phyloP scores from a whole-genome alignment of 176 grass and related monocot genomes.

The Oryza glumipatula region DNA sequence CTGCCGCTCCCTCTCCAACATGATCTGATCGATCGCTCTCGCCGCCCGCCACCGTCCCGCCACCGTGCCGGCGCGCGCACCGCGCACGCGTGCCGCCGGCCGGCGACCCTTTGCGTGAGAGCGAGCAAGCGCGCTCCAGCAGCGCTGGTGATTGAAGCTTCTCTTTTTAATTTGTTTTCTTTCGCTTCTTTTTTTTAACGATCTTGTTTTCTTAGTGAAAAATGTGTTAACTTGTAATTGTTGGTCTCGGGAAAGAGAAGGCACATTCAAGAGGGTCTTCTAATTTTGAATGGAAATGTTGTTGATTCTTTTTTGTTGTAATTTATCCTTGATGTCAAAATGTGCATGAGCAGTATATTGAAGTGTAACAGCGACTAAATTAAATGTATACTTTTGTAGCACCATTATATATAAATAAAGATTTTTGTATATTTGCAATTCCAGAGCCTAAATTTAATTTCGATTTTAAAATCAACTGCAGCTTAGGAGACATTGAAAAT shows the following conservation, averaged over 20 bases:
- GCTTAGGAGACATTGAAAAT: too few species aligned
- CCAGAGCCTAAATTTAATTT: background rate
- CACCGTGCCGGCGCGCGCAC: background rate
- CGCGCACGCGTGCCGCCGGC: too few species aligned
- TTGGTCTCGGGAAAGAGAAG: conserved; percentile 16
- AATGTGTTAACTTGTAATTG: background rate
- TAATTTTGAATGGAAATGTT: background rate
- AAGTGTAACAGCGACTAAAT: background rate
- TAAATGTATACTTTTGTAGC: background rate
- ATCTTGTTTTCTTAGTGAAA: conserved; percentile 5
- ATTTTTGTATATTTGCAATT: background rate
- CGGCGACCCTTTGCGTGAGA: background rate
- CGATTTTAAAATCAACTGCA: too few species aligned
- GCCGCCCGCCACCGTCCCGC: background rate
- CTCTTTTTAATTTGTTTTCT: background rate
- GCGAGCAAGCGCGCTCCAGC: background rate
- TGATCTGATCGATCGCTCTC: conserved; percentile 28
- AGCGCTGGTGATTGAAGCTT: background rate
- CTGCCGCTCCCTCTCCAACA: conserved; percentile 54
- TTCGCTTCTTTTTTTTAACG: background rate
- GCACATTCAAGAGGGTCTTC: conserved; percentile 5
- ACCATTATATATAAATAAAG: background rate
- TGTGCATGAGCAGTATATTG: background rate
- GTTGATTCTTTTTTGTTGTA: background rate
- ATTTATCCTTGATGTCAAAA: background rate